Evolutionary conservation across 176 grass and related monocot species (phyloP), one percentile per base, ranked within the genome.

Genomic region (Lolium perenne): DNA sequence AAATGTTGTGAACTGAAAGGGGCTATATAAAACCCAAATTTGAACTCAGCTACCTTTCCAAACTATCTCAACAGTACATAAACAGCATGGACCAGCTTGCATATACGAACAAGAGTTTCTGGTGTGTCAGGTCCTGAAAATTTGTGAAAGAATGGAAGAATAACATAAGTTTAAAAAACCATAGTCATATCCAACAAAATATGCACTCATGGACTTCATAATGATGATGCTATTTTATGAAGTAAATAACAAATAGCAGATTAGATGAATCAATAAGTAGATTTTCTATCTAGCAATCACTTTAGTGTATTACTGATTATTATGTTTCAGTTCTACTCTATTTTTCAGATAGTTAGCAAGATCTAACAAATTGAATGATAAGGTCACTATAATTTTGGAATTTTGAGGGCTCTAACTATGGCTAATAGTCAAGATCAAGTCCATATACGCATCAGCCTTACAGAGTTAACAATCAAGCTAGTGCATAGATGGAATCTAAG

Each of bases 81-180:
- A 82, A 45, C 18, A 69, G 18, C 60, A 82, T 60, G 68, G 25
- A 85, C 63, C 67, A 29, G 40, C 71, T 74, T 22, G 68, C 23
- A 59, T 50, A 67, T 76, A 79, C 38, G 56, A 85, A 68, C 13
- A 81, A 81, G 20, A 76, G 14, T 51, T 23, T 43, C 69, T 63
- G 23, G 32, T 11, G 22, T 38, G 40, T 29, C 77, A 89, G 15
- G 47, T 60, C 70, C 88, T 89, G 78, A 38, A 89, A 77, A 64
- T 64, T 75, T 87, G 14, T 17, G 25, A 62, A 55, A 45, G 53
- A 53, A 63, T 55, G 55, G 63, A 66, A 66, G 26, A 88, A 71
- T 59, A 56, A 76, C 15, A 20, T 0, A 38, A 76, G 25, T 55
- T 76, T 38, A 8, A 10, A 29, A 43, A 41, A 14, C 14, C 14